Conservation (phyloP, 768 basidiomycete species). For the Pholiota microspora region DNA sequence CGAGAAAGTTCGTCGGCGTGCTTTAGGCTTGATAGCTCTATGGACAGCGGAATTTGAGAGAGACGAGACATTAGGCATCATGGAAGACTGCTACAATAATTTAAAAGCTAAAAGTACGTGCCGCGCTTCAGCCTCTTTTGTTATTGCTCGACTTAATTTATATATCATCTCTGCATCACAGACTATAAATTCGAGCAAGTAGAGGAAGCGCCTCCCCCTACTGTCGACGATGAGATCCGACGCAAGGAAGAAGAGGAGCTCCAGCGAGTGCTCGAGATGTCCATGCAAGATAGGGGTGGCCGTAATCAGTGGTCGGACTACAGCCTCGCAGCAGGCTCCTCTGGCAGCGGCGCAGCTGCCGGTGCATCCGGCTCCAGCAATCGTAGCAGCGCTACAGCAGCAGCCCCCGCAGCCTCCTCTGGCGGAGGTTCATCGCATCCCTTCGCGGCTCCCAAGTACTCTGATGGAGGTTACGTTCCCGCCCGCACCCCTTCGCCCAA, state of each 20-base stretch:
- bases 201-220: slow-evolving; percentile 62
- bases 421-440: slow-evolving; percentile 15
- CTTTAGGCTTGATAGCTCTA: slow-evolving; percentile 66
- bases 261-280: slow-evolving; percentile 88
- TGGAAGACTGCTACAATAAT: slow-evolving; percentile 85
- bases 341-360: slow-evolving; percentile 23
- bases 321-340: slow-evolving; percentile 31
- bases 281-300: slow-evolving; percentile 90
- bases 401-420: slow-evolving; percentile 13
- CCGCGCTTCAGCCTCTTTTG: background rate
- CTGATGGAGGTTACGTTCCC: slow-evolving; percentile 55
- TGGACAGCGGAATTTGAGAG: slow-evolving; percentile 87
- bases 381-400: slow-evolving; percentile 19
- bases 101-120: slow-evolving; percentile 77
- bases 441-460: slow-evolving; percentile 35
- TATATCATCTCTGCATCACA: slow-evolving; percentile 21
- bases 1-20: slow-evolving; percentile 82
- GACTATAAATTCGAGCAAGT: slow-evolving; percentile 71
- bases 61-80: slow-evolving; percentile 78
- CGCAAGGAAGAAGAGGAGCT: slow-evolving; percentile 93
- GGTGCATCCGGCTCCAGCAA: slow-evolving; percentile 24
- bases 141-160: background rate
- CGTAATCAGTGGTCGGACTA: slow-evolving; percentile 53
- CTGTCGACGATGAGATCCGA: slow-evolving; percentile 76
- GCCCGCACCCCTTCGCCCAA: slow-evolving; percentile 47